Evolutionary conservation across 1,139 yeast species (phyloP).

Genomic region (Sugiyamaella grinbergsii): DNA sequence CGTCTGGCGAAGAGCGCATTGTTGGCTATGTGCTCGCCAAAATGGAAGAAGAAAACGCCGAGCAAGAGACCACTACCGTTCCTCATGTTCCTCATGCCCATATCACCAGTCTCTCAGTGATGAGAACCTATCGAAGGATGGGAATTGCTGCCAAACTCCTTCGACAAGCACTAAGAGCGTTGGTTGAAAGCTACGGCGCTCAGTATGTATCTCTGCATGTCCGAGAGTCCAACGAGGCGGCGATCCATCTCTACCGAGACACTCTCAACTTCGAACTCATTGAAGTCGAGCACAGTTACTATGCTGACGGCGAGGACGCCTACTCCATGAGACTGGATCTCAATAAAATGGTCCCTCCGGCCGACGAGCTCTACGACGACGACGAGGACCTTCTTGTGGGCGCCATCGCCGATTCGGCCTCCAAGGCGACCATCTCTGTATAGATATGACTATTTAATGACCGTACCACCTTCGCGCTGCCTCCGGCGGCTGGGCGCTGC

Average conservation of each 20-base stretch:
- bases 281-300: conserved; percentile 80
- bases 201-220: conserved; percentile 90
- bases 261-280: conserved; percentile 79
- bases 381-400: conserved; percentile 35
- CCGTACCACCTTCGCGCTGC: background rate
- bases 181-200: conserved; percentile 82
- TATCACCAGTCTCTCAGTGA: conserved; percentile 88
- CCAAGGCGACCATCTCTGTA: conserved; percentile 14
- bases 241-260: conserved; percentile 86
- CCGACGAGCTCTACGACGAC: conserved; percentile 34
- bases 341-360: conserved; percentile 23
- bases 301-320: conserved; percentile 99
- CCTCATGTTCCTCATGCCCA: conserved; percentile 89
- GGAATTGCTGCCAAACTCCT: conserved; percentile 93
- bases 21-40: conserved; percentile 95
- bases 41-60: conserved; percentile 70
- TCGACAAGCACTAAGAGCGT: conserved; percentile 72
- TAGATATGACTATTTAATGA: conserved; percentile 7
- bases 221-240: conserved; percentile 91
- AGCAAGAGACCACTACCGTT: conserved; percentile 45
- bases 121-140: conserved; percentile 93
- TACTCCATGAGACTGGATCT: conserved; percentile 71
- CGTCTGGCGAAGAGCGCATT: conserved; percentile 57
- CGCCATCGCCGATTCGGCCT: conserved; percentile 10
- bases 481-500: no score